Conservation (phyloP, 225 moss, liverwort and hornwort genomes). For the Ulota crispa region DNA sequence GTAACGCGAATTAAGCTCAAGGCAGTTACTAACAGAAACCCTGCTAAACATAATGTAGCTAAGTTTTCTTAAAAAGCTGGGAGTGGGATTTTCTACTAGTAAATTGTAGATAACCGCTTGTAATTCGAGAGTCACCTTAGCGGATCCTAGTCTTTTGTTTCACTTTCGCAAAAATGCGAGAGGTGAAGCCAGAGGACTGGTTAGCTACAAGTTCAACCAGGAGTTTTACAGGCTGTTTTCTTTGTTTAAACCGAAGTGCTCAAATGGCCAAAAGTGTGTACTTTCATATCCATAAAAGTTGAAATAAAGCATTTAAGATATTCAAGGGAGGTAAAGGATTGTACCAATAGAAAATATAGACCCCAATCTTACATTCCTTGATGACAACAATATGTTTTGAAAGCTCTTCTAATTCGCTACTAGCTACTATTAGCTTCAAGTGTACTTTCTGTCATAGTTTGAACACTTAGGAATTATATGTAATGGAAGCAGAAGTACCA, state of each 20-base stretch:
- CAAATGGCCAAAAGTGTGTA: neutral
- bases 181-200: slow-evolving; percentile 6
- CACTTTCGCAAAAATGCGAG: neutral
- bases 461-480: neutral
- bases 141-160: neutral
- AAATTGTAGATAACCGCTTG: neutral
- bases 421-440: neutral
- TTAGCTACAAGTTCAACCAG: slow-evolving; percentile 10
- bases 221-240: slow-evolving; percentile 1
- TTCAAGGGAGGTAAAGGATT: neutral
- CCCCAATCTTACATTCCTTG: neutral
- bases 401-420: neutral
- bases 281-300: neutral
- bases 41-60: neutral
- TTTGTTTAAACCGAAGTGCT: neutral
- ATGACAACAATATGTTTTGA: neutral
- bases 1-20: neutral
- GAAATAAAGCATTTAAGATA: neutral
- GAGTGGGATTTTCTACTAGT: neutral
- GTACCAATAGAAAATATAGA: neutral
- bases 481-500: neutral
- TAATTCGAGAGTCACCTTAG: neutral
- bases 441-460: neutral
- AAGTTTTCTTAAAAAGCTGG: neutral
- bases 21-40: neutral